Evolutionary conservation across 768 basidiomycete species (phyloP).

Genomic region (Naganishia vaughanmartiniae): DNA sequence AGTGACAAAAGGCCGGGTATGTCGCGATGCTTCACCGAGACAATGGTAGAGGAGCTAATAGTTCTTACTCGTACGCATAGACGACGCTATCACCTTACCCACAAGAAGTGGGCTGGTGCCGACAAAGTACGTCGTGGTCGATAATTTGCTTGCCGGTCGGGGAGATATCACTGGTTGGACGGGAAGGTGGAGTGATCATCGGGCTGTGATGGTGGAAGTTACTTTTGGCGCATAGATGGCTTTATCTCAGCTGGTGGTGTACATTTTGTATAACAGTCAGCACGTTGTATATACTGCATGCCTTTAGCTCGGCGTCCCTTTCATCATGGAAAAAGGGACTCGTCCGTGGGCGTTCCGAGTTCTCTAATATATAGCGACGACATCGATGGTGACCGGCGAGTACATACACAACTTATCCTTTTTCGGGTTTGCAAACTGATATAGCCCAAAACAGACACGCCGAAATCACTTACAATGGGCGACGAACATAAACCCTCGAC

Average conservation of each 20-base stretch:
- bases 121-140: constrained; percentile 24
- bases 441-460: neutral
- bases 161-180: constrained; percentile 28
- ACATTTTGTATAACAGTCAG: neutral
- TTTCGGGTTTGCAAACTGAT: neutral
- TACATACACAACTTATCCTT: neutral
- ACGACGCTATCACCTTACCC: neutral
- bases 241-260: neutral
- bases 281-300: neutral
- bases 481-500: constrained; percentile 17
- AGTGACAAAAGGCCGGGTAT: neutral
- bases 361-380: too few species aligned
- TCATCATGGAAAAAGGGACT: too few species aligned
- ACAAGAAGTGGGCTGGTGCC: constrained; percentile 9
- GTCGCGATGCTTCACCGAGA: neutral
- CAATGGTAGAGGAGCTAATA: neutral
- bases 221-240: neutral
- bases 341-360: too few species aligned
- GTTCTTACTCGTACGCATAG: neutral
- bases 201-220: constrained; percentile 29
- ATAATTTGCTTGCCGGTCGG: constrained; percentile 26
- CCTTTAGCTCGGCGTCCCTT: neutral
- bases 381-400: too few species aligned
- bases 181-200: constrained; percentile 31
- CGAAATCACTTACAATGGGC: neutral